Percentiles rank a stretch among this genome's conserved stretches.
Evolutionary conservation across 306 rosid species (phyloP).

Genomic region (Biancaea sappan): DNA sequence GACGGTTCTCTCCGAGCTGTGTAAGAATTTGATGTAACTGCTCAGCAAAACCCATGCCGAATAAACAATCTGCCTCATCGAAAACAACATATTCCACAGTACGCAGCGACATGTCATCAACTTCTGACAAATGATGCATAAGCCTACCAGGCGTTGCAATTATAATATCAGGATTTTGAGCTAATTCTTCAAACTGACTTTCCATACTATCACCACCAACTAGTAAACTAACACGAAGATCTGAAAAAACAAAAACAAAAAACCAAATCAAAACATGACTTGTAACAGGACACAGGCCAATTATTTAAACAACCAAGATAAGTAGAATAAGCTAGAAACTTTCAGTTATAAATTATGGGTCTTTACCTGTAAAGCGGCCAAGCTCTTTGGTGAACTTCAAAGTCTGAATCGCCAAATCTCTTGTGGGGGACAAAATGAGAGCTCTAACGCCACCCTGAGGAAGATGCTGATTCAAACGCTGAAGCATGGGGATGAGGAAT

Average conservation of each 20-base stretch:
- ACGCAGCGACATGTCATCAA: constrained; percentile 84
- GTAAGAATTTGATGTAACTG: constrained; percentile 80
- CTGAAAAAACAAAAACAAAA: constrained; percentile 39
- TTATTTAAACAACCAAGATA: neutral
- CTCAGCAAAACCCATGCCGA: constrained; percentile 90
- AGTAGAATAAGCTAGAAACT: neutral
- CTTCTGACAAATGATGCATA: constrained; percentile 89
- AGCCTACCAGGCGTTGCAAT: constrained; percentile 98
- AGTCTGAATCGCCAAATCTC: constrained; percentile 92
- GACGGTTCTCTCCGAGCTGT: constrained; percentile 83
- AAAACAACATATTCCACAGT: constrained; percentile 89
- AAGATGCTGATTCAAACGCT: constrained; percentile 73
- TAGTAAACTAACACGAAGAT: constrained; percentile 80
- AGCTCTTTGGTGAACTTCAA: constrained; percentile 82
- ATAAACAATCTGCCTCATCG: constrained; percentile 86
- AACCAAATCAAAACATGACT: neutral
- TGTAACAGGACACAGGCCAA: neutral
- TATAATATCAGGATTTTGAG: constrained; percentile 83
- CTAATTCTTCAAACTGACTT: constrained; percentile 79
- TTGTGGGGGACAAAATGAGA: constrained; percentile 78
- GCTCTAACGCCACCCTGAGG: constrained; percentile 88
- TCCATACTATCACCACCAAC: constrained; percentile 99
- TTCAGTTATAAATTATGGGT: neutral
- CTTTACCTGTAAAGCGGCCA: constrained; percentile 69
- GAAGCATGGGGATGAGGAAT: constrained; percentile 84